Evolutionary conservation across 768 basidiomycete species (phyloP).

Genomic region (Hygrocybe punicea): DNA sequence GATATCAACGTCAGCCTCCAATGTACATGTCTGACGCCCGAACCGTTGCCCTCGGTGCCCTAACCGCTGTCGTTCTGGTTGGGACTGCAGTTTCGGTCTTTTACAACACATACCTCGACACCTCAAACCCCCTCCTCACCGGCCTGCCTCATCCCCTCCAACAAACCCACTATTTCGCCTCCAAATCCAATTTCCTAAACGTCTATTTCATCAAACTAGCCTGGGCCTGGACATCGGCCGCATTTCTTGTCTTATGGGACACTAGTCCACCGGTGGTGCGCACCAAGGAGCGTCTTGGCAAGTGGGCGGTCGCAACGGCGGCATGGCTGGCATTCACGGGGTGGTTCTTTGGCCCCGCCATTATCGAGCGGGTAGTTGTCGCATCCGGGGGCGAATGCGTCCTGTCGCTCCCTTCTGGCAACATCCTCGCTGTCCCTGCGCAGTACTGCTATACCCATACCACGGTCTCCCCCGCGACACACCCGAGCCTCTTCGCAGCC

Average conservation of each 20-base stretch:
- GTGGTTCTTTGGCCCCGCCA: slow-evolving; percentile 87
- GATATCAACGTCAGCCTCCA: background rate
- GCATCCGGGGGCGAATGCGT: slow-evolving; percentile 76
- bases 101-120: slow-evolving; percentile 74
- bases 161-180: slow-evolving; percentile 67
- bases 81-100: slow-evolving; percentile 67
- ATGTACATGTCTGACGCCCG: slow-evolving; percentile 24
- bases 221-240: slow-evolving; percentile 85
- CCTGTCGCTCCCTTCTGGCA: slow-evolving; percentile 57
- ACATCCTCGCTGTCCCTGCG: slow-evolving; percentile 49
- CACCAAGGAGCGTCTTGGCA: slow-evolving; percentile 41
- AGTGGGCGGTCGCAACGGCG: slow-evolving; percentile 57
- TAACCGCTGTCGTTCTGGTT: slow-evolving; percentile 48
- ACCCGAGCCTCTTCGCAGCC: slow-evolving; percentile 59
- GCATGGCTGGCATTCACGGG: slow-evolving; percentile 73
- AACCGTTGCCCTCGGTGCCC: slow-evolving; percentile 34
- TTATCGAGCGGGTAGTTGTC: slow-evolving; percentile 63
- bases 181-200: slow-evolving; percentile 79
- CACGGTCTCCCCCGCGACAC: slow-evolving; percentile 53
- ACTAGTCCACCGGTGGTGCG: slow-evolving; percentile 51
- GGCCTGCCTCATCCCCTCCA: slow-evolving; percentile 67
- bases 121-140: slow-evolving; percentile 71
- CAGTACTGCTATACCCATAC: slow-evolving; percentile 54
- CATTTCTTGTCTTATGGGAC: slow-evolving; percentile 57
- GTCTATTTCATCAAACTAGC: slow-evolving; percentile 83